These are phyloP conservation scores for Saprolegnia diclina DNA, from an alignment of 352 stramenopile genomes.

Conservation along the genomic window DNA sequence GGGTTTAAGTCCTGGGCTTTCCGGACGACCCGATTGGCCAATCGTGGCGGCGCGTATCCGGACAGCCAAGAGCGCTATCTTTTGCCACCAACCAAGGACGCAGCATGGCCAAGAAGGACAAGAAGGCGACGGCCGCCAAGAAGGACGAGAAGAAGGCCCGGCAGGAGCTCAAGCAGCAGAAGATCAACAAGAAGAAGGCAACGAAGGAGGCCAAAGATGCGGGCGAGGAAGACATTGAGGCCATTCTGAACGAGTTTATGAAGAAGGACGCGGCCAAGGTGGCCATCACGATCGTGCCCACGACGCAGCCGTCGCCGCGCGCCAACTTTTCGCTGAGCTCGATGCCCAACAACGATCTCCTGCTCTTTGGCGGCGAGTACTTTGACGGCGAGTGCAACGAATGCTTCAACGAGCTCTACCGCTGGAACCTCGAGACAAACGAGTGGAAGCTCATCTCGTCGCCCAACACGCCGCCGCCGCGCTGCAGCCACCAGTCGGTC, in stretches of 20 bases:
- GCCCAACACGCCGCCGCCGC: conserved; percentile 78
- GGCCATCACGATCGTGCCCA: conserved; percentile 49
- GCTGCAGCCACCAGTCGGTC: conserved; percentile 94
- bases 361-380: conserved; percentile 97
- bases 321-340: conserved; percentile 78
- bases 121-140: conserved; percentile 70
- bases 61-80: background rate
- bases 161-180: conserved; percentile 28
- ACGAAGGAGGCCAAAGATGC: conserved; percentile 29
- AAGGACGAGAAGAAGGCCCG: conserved; percentile 65
- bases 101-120: conserved; percentile 63
- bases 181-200: conserved; percentile 30
- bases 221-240: conserved; percentile 76
- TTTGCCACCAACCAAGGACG: background rate
- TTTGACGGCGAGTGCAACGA: conserved; percentile 95
- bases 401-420: conserved; percentile 95
- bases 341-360: conserved; percentile 56
- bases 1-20: background rate
- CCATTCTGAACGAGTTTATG: conserved; percentile 73
- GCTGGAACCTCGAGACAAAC: conserved; percentile 87
- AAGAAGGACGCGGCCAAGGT: conserved; percentile 69
- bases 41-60: background rate
- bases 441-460: conserved; percentile 89
- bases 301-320: conserved; percentile 52
- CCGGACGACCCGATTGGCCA: background rate